Conservation (phyloP, 441 rosid species). For the Adansonia gregorii region DNA sequence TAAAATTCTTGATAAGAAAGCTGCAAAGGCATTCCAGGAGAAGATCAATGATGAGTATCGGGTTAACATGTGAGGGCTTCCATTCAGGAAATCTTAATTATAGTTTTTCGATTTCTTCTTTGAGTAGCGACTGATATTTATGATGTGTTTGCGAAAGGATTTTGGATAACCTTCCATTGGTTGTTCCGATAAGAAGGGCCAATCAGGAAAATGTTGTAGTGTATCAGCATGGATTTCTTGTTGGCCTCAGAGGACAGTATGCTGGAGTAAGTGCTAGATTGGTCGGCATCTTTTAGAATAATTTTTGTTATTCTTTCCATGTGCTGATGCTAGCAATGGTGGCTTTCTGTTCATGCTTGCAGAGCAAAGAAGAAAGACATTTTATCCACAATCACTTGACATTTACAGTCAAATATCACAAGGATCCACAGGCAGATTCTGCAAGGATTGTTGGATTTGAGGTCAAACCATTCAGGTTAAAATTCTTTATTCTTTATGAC, state of each 20-base stretch:
- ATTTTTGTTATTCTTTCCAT: slow-evolving; percentile 8
- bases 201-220: slow-evolving; percentile 61
- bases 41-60: slow-evolving; percentile 84
- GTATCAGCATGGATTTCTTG: slow-evolving; percentile 84
- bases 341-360: slow-evolving; percentile 28
- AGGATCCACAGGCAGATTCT: slow-evolving; percentile 57
- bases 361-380: slow-evolving; percentile 80
- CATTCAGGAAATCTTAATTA: neutral
- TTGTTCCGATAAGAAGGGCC: slow-evolving; percentile 61
- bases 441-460: slow-evolving; percentile 94
- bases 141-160: slow-evolving; percentile 58
- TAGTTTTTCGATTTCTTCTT: neutral
- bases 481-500: neutral
- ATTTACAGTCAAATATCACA: slow-evolving; percentile 77
- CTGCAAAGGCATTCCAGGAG: slow-evolving; percentile 69
- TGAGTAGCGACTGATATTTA: neutral
- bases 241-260: slow-evolving; percentile 82
- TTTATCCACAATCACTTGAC: slow-evolving; percentile 85
- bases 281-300: slow-evolving; percentile 10
- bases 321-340: slow-evolving; percentile 22
- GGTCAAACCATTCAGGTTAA: slow-evolving; percentile 86
- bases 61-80: slow-evolving; percentile 77
- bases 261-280: slow-evolving; percentile 61
- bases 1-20: slow-evolving; percentile 54
- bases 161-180: slow-evolving; percentile 93